These are phyloP conservation scores for Lipomyces mesembrius DNA, from an alignment of 805 yeast species.

Conservation along the genomic window DNA sequence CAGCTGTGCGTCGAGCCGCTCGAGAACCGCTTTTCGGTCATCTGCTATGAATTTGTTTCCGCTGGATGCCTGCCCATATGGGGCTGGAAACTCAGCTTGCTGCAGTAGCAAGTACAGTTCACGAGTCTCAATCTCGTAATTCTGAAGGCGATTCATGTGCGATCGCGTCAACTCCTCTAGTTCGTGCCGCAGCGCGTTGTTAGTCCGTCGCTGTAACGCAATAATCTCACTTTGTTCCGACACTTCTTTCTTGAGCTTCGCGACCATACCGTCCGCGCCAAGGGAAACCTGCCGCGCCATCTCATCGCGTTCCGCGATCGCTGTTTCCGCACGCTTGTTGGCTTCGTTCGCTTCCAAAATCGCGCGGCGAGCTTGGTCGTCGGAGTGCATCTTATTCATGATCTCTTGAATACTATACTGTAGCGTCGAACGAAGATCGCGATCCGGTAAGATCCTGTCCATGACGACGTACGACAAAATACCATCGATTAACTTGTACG, in stretches of 20 bases:
- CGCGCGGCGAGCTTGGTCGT: constrained; percentile 82
- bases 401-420: constrained; percentile 45
- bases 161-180: constrained; percentile 62
- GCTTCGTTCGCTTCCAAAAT: constrained; percentile 59
- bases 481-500: constrained; percentile 66
- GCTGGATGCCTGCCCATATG: constrained; percentile 1
- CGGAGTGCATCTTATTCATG: constrained; percentile 74
- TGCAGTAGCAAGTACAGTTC: constrained; percentile 59
- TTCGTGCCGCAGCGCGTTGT: constrained; percentile 63
- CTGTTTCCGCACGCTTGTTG: constrained; percentile 58
- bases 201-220: constrained; percentile 61
- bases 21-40: constrained; percentile 24
- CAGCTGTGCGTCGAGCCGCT: constrained; percentile 28
- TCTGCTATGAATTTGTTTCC: constrained; percentile 8
- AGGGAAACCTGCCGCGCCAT: constrained; percentile 67
- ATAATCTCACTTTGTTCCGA: constrained; percentile 66
- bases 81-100: constrained; percentile 47
- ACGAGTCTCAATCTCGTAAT: constrained; percentile 63
- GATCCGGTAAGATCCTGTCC: constrained; percentile 50
- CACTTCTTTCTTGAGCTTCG: constrained; percentile 62
- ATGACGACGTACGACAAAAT: constrained; percentile 64
- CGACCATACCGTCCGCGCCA: constrained; percentile 77
- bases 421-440: constrained; percentile 41
- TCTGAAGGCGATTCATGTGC: constrained; percentile 46
- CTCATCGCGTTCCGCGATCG: constrained; percentile 62